These are phyloP conservation scores for Dryadomyces quercus-mongolicae DNA, from an alignment of 2,329 filamentous ascomycete species.

Conservation along the genomic window DNA sequence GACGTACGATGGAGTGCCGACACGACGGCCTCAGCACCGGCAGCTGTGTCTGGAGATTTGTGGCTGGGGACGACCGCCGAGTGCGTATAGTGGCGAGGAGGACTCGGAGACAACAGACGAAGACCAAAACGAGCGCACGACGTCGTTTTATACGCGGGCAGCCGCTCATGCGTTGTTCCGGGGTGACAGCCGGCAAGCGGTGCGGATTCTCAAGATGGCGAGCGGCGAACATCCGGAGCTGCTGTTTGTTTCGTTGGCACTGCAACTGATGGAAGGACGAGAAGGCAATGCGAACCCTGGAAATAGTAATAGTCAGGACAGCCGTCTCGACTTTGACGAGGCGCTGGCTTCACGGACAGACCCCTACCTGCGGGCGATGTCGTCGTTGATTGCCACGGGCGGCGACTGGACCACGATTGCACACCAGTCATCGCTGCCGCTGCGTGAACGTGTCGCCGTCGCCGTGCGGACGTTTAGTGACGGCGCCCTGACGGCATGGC, in stretches of 20 bases:
- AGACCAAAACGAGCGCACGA: slow-evolving; percentile 31
- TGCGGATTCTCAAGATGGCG: slow-evolving; percentile 56
- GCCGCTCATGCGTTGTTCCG: slow-evolving; percentile 67
- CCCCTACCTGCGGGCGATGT: slow-evolving; percentile 69
- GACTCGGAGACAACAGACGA: neutral
- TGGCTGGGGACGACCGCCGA: slow-evolving; percentile 50
- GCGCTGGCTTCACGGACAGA: slow-evolving; percentile 53
- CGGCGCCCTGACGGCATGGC: slow-evolving; percentile 51
- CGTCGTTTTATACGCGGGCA: slow-evolving; percentile 55
- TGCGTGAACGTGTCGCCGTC: slow-evolving; percentile 63
- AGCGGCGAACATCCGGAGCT: slow-evolving; percentile 52
- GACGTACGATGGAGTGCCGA: slow-evolving; percentile 12
- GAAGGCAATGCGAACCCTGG: slow-evolving; percentile 14
- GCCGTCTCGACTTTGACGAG: slow-evolving; percentile 42
- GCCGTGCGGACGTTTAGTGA: slow-evolving; percentile 57
- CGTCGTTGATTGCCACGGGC: slow-evolving; percentile 63
- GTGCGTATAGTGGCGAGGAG: neutral
- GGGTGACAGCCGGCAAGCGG: slow-evolving; percentile 54
- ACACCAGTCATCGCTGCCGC: slow-evolving; percentile 58
- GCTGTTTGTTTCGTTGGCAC: slow-evolving; percentile 53
- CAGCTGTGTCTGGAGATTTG: slow-evolving; percentile 67
- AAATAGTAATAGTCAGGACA: neutral
- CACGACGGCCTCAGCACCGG: slow-evolving; percentile 54
- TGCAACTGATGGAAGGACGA: slow-evolving; percentile 49
- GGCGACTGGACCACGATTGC: slow-evolving; percentile 65